phyloP scores from a whole-genome alignment of 2,329 filamentous ascomycete genomes.

The Hortaea sp. region DNA sequence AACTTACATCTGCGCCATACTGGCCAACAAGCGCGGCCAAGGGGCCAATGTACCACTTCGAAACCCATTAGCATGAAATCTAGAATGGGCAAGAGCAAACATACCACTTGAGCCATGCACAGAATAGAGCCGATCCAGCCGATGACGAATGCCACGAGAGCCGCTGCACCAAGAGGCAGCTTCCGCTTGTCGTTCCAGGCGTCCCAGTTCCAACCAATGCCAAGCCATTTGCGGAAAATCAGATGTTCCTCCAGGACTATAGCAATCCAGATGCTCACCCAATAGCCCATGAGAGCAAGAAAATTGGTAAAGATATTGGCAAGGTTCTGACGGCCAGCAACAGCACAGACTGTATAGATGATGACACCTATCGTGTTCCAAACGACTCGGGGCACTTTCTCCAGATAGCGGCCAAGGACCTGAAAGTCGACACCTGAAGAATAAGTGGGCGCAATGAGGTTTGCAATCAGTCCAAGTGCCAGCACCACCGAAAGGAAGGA shows the following conservation, averaged over 20 bases:
- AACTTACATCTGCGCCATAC: constrained; percentile 46
- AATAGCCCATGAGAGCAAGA: constrained; percentile 61
- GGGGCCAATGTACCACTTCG: constrained; percentile 55
- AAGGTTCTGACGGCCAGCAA: constrained; percentile 51
- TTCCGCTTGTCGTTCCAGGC: constrained; percentile 50
- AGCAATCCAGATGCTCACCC: constrained; percentile 55
- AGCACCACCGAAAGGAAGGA: constrained; percentile 57
- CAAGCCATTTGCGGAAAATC: constrained; percentile 45
- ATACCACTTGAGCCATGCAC: constrained; percentile 53
- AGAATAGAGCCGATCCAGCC: constrained; percentile 57
- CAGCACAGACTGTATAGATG: constrained; percentile 54
- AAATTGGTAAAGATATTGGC: constrained; percentile 60
- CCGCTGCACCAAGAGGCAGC: constrained; percentile 53
- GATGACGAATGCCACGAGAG: constrained; percentile 50
- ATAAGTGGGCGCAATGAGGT: constrained; percentile 56
- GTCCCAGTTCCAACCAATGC: constrained; percentile 47
- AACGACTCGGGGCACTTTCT: constrained; percentile 49
- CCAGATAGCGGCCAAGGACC: constrained; percentile 50
- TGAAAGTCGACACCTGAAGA: constrained; percentile 59
- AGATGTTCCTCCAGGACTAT: constrained; percentile 54
- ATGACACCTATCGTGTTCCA: constrained; percentile 56
- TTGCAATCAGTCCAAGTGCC: constrained; percentile 54
- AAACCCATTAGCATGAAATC: neutral
- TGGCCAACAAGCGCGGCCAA: constrained; percentile 48
- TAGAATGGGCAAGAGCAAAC: neutral